phyloP scores from a whole-genome alignment of 331 rosid genomes.

The Telfairia occidentalis region DNA sequence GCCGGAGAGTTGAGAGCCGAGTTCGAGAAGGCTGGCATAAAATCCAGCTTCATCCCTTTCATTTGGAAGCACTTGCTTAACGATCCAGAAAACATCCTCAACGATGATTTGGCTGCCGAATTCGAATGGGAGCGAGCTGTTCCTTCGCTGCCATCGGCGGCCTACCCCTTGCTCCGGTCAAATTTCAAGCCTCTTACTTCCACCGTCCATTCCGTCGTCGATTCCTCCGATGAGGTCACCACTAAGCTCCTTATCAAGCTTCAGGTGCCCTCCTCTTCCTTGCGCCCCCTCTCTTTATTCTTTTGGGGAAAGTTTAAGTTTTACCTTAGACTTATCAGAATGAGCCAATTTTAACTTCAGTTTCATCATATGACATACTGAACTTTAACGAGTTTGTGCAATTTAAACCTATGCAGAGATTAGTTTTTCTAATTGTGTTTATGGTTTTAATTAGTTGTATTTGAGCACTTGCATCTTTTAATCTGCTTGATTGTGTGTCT shows the following conservation, averaged over 20 bases:
- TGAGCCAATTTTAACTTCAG: neutral
- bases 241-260: slow-evolving; percentile 82
- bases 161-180: slow-evolving; percentile 49
- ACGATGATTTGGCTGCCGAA: neutral
- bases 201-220: slow-evolving; percentile 53
- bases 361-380: neutral
- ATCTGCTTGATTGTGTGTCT: neutral
- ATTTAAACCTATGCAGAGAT: neutral
- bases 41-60: slow-evolving; percentile 41
- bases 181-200: slow-evolving; percentile 65
- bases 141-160: slow-evolving; percentile 58
- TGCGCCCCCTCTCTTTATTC: neutral
- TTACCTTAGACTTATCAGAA: neutral
- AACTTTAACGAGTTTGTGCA: neutral
- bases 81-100: slow-evolving; percentile 12
- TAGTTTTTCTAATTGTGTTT: neutral
- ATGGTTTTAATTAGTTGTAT: neutral
- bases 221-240: slow-evolving; percentile 63
- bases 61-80: slow-evolving; percentile 62
- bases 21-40: slow-evolving; percentile 39
- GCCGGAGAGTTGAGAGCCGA: slow-evolving; percentile 43
- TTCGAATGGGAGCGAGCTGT: slow-evolving; percentile 31
- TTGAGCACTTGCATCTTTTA: neutral
- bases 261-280: slow-evolving; percentile 21
- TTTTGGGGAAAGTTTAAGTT: neutral